Evolutionary conservation across 257 asterid genomes (phyloP).

Genomic region (Capsicum baccatum): DNA sequence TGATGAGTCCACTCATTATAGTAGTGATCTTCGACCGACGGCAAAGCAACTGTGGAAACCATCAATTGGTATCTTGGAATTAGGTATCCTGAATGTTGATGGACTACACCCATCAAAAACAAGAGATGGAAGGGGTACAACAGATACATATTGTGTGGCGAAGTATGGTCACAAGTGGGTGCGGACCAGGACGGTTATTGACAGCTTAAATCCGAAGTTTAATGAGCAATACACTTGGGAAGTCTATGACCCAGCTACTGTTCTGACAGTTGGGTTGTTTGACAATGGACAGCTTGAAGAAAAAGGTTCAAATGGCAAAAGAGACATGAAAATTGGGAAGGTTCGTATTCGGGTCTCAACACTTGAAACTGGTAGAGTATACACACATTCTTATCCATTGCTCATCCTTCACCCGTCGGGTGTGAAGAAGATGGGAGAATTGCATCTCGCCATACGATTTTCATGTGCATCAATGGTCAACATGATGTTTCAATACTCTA

Average conservation of each 20-base stretch:
- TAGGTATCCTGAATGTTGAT: conserved; percentile 74
- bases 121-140: conserved; percentile 66
- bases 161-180: conserved; percentile 93
- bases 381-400: conserved; percentile 82
- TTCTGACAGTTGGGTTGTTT: conserved; percentile 84
- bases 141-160: conserved; percentile 85
- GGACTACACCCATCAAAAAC: conserved; percentile 80
- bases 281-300: conserved; percentile 63
- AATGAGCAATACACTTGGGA: conserved; percentile 98
- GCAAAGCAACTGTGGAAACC: conserved; percentile 94
- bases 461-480: conserved; percentile 69
- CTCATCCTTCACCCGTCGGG: conserved; percentile 84
- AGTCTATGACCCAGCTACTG: conserved; percentile 92
- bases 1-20: conserved; percentile 82
- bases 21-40: conserved; percentile 88
- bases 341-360: conserved; percentile 85
- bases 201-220: conserved; percentile 83
- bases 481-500: conserved; percentile 71
- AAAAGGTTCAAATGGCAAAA: conserved; percentile 49
- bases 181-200: conserved; percentile 77
- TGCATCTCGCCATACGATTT: conserved; percentile 88
- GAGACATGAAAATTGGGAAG: conserved; percentile 76
- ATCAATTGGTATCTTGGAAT: conserved; percentile 72
- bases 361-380: conserved; percentile 78
- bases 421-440: conserved; percentile 92